These are phyloP conservation scores for Fusarium sp. DNA, from an alignment of 2,329 filamentous ascomycete species.

Conservation along the genomic window DNA sequence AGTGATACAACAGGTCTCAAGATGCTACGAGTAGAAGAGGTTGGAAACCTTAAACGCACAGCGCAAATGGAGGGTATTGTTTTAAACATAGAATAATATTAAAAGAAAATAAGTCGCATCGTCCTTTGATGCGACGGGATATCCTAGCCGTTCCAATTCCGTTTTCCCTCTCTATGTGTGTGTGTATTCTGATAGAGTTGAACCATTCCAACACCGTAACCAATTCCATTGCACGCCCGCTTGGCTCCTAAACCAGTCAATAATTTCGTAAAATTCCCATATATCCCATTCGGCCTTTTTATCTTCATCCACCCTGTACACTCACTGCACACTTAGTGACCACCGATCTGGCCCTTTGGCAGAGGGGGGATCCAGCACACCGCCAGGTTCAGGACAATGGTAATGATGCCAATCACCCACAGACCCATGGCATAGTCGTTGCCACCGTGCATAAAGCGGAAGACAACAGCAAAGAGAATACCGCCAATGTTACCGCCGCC, in stretches of 20 bases:
- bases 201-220: slow-evolving; percentile 3
- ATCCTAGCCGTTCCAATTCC: slow-evolving; percentile 19
- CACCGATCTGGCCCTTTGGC: slow-evolving; percentile 61
- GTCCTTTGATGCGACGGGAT: slow-evolving; percentile 21
- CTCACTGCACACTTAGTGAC: slow-evolving; percentile 38
- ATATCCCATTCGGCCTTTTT: neutral
- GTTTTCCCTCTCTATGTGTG: neutral
- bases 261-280: slow-evolving; percentile 6
- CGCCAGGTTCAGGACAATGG: slow-evolving; percentile 75
- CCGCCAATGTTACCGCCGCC: slow-evolving; percentile 88
- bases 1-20: neutral
- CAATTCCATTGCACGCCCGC: slow-evolving; percentile 21
- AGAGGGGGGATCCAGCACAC: slow-evolving; percentile 70
- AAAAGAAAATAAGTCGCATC: slow-evolving; percentile 6
- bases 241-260: slow-evolving; percentile 1
- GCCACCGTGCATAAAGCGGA: slow-evolving; percentile 76
- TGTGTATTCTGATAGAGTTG: neutral
- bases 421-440: slow-evolving; percentile 76
- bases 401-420: slow-evolving; percentile 86
- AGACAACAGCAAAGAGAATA: slow-evolving; percentile 85
- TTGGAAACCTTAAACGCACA: neutral
- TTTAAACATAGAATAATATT: slow-evolving; percentile 6
- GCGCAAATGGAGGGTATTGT: neutral
- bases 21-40: neutral
- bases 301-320: neutral